phyloP scores from a whole-genome alignment of 805 yeast species.

The Diddensiella transvaalensis region DNA sequence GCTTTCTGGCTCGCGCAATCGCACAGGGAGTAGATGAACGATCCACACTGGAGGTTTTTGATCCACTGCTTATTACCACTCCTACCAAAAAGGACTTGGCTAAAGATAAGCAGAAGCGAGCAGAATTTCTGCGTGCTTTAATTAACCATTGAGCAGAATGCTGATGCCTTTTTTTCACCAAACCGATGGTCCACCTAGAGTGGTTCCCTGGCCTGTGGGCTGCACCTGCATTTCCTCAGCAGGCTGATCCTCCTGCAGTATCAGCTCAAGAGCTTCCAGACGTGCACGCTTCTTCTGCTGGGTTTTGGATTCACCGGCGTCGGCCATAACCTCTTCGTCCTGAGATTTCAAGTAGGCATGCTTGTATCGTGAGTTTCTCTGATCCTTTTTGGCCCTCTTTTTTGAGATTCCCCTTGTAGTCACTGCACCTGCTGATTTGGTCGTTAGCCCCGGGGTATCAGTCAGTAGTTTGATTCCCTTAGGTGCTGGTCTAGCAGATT shows the following conservation, averaged over 20 bases:
- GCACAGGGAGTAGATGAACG: slow-evolving; percentile 27
- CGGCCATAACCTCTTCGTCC: slow-evolving; percentile 44
- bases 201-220: slow-evolving; percentile 67
- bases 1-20: slow-evolving; percentile 37
- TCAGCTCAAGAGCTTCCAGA: slow-evolving; percentile 28
- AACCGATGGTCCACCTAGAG: slow-evolving; percentile 64
- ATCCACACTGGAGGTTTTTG: slow-evolving; percentile 31
- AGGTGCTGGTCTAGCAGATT: slow-evolving; percentile 20
- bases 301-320: slow-evolving; percentile 25
- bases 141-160: slow-evolving; percentile 20
- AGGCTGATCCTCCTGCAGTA: slow-evolving; percentile 59
- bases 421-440: slow-evolving; percentile 23
- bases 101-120: slow-evolving; percentile 31
- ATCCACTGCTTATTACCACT: slow-evolving; percentile 28
- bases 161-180: not conserved
- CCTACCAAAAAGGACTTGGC: slow-evolving; percentile 31
- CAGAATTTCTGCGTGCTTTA: slow-evolving; percentile 32
- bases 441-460: slow-evolving; percentile 13
- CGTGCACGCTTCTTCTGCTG: slow-evolving; percentile 37
- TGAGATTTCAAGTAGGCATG: slow-evolving; percentile 47
- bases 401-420: slow-evolving; percentile 61
- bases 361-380: slow-evolving; percentile 71
- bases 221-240: slow-evolving; percentile 43
- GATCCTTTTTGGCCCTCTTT: slow-evolving; percentile 74
- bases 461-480: slow-evolving; percentile 19